phyloP scores from a whole-genome alignment of 805 yeast genomes.

The Vanderwaltozyma tropicalis region DNA sequence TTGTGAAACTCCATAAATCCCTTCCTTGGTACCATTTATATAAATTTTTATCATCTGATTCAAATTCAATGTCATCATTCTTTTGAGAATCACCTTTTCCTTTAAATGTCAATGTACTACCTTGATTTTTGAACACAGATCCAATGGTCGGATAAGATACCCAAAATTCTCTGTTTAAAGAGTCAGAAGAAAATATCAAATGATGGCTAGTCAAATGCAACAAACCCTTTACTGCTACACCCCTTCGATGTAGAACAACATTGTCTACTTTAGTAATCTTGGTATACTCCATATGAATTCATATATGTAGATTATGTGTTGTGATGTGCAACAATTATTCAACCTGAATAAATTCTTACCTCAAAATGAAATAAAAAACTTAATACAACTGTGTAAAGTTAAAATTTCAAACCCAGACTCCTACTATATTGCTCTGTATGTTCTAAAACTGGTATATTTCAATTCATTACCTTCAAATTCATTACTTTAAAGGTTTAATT shows the following conservation, averaged over 20 bases:
- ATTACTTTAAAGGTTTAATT: no score
- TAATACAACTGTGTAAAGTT: neutral
- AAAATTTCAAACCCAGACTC: neutral
- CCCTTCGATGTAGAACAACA: slow-evolving; percentile 49
- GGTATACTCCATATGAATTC: slow-evolving; percentile 39
- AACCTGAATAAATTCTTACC: neutral
- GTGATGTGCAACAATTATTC: neutral
- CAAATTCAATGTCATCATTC: neutral
- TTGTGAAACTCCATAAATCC: slow-evolving; percentile 33
- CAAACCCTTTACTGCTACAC: slow-evolving; percentile 44
- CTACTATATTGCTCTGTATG: no score
- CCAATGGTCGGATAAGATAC: slow-evolving; percentile 79
- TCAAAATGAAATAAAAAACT: neutral
- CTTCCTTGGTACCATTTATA: slow-evolving; percentile 16
- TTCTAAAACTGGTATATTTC: no score
- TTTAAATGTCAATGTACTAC: slow-evolving; percentile 31
- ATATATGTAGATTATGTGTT: neutral
- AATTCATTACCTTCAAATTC: no score
- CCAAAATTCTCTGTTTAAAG: slow-evolving; percentile 63
- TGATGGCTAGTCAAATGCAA: slow-evolving; percentile 69
- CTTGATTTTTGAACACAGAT: slow-evolving; percentile 47
- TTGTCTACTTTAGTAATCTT: slow-evolving; percentile 43
- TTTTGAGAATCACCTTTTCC: slow-evolving; percentile 5
- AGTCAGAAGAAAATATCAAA: slow-evolving; percentile 45
- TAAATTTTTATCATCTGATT: slow-evolving; percentile 2